phyloP scores from a whole-genome alignment of 345 rosid species.

The Rhodomyrtus tomentosa region DNA sequence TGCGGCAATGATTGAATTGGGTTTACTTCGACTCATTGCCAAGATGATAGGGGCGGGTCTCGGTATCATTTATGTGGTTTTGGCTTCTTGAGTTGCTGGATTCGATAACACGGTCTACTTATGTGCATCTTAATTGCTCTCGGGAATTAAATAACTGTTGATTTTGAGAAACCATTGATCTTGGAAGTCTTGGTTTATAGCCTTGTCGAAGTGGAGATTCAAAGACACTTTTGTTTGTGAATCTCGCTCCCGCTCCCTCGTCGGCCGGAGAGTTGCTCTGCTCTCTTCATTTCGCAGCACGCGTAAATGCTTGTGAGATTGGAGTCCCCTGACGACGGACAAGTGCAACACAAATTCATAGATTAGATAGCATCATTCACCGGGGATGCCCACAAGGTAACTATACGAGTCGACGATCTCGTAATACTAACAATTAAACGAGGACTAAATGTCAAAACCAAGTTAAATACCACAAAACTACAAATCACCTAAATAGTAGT shows the following conservation, averaged over 20 bases:
- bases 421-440: too few relatives aligned
- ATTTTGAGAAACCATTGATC: neutral
- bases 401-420: too few relatives aligned
- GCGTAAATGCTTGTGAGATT: slow-evolving; percentile 97
- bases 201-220: slow-evolving; percentile 98
- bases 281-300: slow-evolving; percentile 87
- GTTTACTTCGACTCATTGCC: slow-evolving; percentile 44
- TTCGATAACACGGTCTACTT: neutral
- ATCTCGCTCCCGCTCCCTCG: slow-evolving; percentile 70
- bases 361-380: too few relatives aligned
- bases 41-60: slow-evolving; percentile 43
- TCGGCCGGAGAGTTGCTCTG: slow-evolving; percentile 84
- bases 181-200: slow-evolving; percentile 16
- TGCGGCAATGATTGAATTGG: slow-evolving; percentile 58
- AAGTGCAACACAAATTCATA: neutral
- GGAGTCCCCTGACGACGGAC: slow-evolving; percentile 84
- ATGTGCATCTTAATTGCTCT: slow-evolving; percentile 2
- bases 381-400: too few relatives aligned
- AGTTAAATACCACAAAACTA: too few relatives aligned
- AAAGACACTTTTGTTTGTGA: slow-evolving; percentile 86
- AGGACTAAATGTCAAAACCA: too few relatives aligned
- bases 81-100: neutral
- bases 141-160: neutral
- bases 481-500: too few relatives aligned
- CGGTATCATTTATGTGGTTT: slow-evolving; percentile 13